Percentiles rank a stretch among this genome's conserved stretches.
Conservation (phyloP, 805 yeast species). For the Deakozyma indianensis region DNA sequence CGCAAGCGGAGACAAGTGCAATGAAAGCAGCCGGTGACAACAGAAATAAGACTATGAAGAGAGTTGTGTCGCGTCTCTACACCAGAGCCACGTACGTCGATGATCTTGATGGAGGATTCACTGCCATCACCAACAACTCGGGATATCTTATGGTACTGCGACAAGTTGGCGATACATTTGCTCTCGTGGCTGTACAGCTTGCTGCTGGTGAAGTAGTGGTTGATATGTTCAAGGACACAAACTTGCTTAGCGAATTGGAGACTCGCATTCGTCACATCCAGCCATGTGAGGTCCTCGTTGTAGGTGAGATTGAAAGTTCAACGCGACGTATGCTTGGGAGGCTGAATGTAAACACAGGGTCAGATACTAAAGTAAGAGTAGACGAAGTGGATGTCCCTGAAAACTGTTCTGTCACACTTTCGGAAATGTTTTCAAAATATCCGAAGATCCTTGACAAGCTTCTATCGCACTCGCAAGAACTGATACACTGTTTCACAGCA, state of each 20-base stretch:
- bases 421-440: not conserved
- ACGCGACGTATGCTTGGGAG: conserved; percentile 4
- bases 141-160: conserved; percentile 16
- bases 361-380: conserved; percentile 5
- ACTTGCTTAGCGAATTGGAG: conserved; percentile 46
- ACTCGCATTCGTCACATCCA: conserved; percentile 59
- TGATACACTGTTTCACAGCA: not conserved
- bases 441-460: conserved; percentile 1
- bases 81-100: conserved; percentile 78
- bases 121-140: conserved; percentile 5
- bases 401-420: not conserved
- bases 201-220: conserved; percentile 61
- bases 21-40: conserved; percentile 42
- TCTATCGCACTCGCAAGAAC: not conserved
- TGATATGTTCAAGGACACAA: conserved; percentile 55
- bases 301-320: conserved; percentile 26
- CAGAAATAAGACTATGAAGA: conserved; percentile 43
- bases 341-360: not conserved
- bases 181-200: conserved; percentile 53
- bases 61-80: conserved; percentile 57
- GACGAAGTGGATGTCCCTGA: conserved; percentile 9
- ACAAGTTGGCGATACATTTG: conserved; percentile 14
- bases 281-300: conserved; percentile 58
- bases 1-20: conserved; percentile 72
- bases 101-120: conserved; percentile 21